These are phyloP conservation scores for Phalaenopsis aphrodite DNA, from an alignment of 106 monocot species.

Conservation along the genomic window DNA sequence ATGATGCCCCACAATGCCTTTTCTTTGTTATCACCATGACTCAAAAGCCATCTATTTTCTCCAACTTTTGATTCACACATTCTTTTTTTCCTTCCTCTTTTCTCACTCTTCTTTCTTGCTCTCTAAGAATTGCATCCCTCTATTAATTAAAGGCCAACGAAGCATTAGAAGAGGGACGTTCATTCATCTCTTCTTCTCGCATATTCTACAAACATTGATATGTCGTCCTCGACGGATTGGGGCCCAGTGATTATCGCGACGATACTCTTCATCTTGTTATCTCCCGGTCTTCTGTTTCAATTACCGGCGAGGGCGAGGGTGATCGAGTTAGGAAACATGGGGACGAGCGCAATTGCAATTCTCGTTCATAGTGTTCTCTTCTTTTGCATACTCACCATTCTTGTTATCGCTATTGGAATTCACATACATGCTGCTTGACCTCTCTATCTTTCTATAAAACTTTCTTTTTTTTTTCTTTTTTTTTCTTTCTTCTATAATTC, in stretches of 20 bases:
- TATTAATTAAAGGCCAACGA: neutral
- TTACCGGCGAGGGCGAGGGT: constrained; percentile 21
- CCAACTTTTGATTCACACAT: neutral
- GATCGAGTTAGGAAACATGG: constrained; percentile 26
- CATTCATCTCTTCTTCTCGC: neutral
- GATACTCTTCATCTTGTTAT: constrained; percentile 19
- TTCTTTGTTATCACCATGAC: neutral
- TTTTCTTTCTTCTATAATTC: neutral
- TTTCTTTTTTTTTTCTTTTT: neutral
- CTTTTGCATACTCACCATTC: constrained; percentile 25
- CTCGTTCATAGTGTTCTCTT: constrained; percentile 22
- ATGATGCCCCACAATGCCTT: neutral
- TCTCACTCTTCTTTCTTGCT: constrained; percentile 9
- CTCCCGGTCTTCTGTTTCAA: constrained; percentile 21
- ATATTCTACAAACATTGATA: no score
- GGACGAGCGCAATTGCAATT: constrained; percentile 15
- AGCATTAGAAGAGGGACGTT: neutral
- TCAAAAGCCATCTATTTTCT: constrained; percentile 4
- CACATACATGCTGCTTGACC: constrained; percentile 23
- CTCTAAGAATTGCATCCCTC: constrained; percentile 17
- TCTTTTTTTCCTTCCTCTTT: neutral
- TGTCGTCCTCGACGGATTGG: constrained; percentile 16
- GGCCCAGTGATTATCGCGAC: constrained; percentile 18
- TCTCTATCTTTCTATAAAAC: neutral
- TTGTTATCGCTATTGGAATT: constrained; percentile 17